phyloP scores from a whole-genome alignment of 352 stramenopile species.

The Halophytophthora batemanensis region DNA sequence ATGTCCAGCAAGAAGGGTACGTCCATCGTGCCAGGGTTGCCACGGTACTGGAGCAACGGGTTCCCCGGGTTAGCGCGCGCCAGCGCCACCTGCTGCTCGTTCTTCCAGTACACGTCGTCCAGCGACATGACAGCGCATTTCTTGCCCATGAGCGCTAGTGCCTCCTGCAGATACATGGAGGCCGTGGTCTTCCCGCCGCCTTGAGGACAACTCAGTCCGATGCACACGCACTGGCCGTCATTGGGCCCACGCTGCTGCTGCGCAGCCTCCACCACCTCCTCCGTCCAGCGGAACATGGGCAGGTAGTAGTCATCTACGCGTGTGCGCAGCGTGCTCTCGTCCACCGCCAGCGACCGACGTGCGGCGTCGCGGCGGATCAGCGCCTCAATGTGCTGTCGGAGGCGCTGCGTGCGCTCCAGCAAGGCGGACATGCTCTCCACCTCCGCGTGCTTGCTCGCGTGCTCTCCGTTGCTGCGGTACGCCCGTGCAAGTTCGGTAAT shows the following conservation, averaged over 20 bases:
- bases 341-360: constrained; percentile 20
- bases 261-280: constrained; percentile 41
- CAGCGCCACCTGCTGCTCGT: constrained; percentile 59
- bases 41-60: constrained; percentile 76
- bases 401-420: constrained; percentile 21
- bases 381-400: constrained; percentile 52
- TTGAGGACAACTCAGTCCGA: constrained; percentile 82
- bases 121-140: constrained; percentile 74
- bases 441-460: not conserved
- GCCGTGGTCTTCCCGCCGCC: constrained; percentile 83
- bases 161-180: constrained; percentile 65
- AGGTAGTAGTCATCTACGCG: constrained; percentile 75
- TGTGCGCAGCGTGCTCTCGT: constrained; percentile 38
- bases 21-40: constrained; percentile 83
- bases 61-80: constrained; percentile 59
- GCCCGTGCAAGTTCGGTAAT: no score
- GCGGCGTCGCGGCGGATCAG: constrained; percentile 46
- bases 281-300: constrained; percentile 73
- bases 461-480: constrained; percentile 5
- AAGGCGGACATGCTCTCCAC: constrained; percentile 10
- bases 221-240: constrained; percentile 46
- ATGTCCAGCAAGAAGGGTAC: constrained; percentile 59
- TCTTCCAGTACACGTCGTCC: constrained; percentile 82
- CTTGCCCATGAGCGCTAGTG: constrained; percentile 48
- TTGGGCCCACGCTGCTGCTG: constrained; percentile 19